A percentile compares a stretch with the other conserved stretches of the same genome.
Evolutionary conservation across 768 basidiomycete genomes (phyloP).

Genomic region (Rhodosporidiobolus sp.): DNA sequence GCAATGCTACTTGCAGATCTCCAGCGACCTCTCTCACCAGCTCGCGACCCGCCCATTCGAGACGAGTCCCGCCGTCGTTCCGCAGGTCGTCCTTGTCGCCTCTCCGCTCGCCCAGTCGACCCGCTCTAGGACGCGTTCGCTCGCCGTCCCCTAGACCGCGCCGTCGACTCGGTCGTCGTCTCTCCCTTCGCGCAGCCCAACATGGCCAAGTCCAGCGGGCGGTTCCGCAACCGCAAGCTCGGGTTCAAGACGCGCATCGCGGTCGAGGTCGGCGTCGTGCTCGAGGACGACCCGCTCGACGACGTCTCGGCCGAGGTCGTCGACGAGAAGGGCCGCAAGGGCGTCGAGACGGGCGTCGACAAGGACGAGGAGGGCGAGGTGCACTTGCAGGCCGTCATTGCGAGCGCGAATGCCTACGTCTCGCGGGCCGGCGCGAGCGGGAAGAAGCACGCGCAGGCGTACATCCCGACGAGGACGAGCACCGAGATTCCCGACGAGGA

Average conservation of each 20-base stretch:
- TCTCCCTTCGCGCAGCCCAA: too few species aligned
- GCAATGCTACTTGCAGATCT: too few species aligned
- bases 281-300: slow-evolving; percentile 39
- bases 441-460: slow-evolving; percentile 58
- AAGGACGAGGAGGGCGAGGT: slow-evolving; percentile 50
- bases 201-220: slow-evolving; percentile 41
- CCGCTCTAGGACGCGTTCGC: too few species aligned
- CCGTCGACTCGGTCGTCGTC: too few species aligned
- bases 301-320: slow-evolving; percentile 23
- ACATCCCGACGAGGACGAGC: slow-evolving; percentile 90
- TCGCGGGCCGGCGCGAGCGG: slow-evolving; percentile 16
- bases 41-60: too few species aligned
- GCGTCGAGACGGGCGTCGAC: slow-evolving; percentile 46
- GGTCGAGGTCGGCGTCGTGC: slow-evolving; percentile 40
- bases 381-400: slow-evolving; percentile 53
- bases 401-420: slow-evolving; percentile 50
- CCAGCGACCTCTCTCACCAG: too few species aligned
- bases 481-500: slow-evolving; percentile 63
- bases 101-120: too few species aligned
- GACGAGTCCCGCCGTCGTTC: too few species aligned
- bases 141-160: too few species aligned
- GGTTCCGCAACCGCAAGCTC: slow-evolving; percentile 47
- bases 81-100: too few species aligned
- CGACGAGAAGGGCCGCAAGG: slow-evolving; percentile 29
- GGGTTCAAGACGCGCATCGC: slow-evolving; percentile 45